Percentiles rank a stretch among this genome's conserved stretches.
Conservation (phyloP, 1,284 basidiomycete species). For the Lentinula novae-zelandiae region DNA sequence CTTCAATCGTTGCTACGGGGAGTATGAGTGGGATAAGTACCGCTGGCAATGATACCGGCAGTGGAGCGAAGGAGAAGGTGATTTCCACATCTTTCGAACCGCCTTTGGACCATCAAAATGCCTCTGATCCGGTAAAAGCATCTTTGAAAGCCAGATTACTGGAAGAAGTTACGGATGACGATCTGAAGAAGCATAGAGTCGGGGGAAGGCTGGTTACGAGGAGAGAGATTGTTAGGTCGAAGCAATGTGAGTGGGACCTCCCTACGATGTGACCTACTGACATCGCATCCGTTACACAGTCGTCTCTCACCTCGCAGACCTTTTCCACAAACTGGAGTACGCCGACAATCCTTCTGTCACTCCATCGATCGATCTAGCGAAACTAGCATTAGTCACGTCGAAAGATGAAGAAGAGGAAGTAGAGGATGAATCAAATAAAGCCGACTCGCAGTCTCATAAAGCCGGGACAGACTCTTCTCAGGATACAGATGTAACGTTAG, state of each 20-base stretch:
- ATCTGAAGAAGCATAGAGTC: slow-evolving; percentile 77
- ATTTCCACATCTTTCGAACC: neutral
- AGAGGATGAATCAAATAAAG: slow-evolving; percentile 29
- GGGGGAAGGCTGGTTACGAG: slow-evolving; percentile 82
- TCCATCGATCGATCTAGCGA: slow-evolving; percentile 83
- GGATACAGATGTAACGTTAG: slow-evolving; percentile 80
- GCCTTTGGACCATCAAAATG: neutral
- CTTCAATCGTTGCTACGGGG: slow-evolving; percentile 64
- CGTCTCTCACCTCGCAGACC: slow-evolving; percentile 70
- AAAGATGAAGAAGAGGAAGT: slow-evolving; percentile 79
- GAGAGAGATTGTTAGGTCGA: slow-evolving; percentile 78
- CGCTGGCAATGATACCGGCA: neutral
- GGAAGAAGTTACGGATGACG: slow-evolving; percentile 54
- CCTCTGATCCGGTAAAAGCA: neutral
- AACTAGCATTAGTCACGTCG: slow-evolving; percentile 88
- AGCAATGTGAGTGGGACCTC: slow-evolving; percentile 59
- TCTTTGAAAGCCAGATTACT: neutral
- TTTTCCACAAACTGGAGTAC: slow-evolving; percentile 79
- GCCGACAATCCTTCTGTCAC: slow-evolving; percentile 68
- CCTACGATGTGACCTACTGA: neutral
- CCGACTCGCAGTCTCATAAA: slow-evolving; percentile 38
- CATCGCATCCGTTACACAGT: slow-evolving; percentile 40
- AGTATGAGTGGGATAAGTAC: neutral
- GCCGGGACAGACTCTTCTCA: slow-evolving; percentile 76
- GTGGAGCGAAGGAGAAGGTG: neutral